A percentile compares a stretch with the other conserved stretches of the same genome.
phyloP scores from a whole-genome alignment of 2,329 filamentous ascomycete genomes.

The Zymoseptoria tritici region DNA sequence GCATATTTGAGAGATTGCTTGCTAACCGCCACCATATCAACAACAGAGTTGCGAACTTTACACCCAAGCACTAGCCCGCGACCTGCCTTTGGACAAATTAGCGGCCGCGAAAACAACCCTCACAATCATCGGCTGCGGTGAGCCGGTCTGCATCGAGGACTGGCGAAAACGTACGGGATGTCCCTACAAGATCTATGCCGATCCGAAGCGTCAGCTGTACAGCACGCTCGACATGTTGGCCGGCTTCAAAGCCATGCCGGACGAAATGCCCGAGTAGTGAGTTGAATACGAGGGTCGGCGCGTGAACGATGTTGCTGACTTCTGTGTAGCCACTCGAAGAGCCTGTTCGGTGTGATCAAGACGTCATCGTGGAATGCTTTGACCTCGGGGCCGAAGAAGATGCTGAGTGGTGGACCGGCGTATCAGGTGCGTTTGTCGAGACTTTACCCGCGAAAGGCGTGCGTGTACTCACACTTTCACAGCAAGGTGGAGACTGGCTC shows the following conservation, averaged over 20 bases:
- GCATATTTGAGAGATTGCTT: neutral
- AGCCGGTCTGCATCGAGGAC: conserved; percentile 22
- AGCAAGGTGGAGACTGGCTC: conserved; percentile 35
- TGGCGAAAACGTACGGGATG: conserved; percentile 26
- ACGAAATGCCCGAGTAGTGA: conserved; percentile 23
- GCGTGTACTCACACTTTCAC: conserved; percentile 1
- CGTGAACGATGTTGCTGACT: neutral
- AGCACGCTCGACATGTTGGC: conserved; percentile 26
- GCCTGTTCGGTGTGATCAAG: conserved; percentile 14
- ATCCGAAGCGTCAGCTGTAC: conserved; percentile 27
- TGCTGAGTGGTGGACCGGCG: conserved; percentile 15
- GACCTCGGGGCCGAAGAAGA: conserved; percentile 16
- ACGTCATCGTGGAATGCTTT: conserved; percentile 19
- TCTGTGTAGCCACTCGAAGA: conserved; percentile 8
- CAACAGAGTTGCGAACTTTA: conserved; percentile 29
- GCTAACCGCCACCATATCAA: neutral
- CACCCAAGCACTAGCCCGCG: conserved; percentile 21
- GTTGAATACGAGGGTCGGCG: neutral
- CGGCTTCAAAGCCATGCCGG: conserved; percentile 17
- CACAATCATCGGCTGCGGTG: conserved; percentile 31
- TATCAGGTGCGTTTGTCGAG: neutral
- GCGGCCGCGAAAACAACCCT: conserved; percentile 20
- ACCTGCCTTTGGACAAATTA: conserved; percentile 19
- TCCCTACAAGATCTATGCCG: conserved; percentile 28
- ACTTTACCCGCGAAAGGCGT: neutral